These are phyloP conservation scores for Aspergillus pseudonomiae DNA, from an alignment of 2,329 filamentous ascomycete genomes.

Conservation along the genomic window DNA sequence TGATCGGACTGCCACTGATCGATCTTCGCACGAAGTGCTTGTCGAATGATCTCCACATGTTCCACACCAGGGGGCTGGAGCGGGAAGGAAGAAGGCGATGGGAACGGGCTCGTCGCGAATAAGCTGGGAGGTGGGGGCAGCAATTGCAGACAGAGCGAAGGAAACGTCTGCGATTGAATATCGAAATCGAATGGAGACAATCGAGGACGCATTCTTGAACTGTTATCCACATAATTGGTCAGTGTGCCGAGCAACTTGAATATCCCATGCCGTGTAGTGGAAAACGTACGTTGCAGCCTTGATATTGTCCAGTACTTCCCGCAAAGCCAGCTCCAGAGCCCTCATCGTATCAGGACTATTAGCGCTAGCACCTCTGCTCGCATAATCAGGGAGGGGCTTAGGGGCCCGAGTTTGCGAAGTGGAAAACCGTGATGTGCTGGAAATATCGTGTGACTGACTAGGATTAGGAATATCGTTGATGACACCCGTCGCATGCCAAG, in stretches of 20 bases:
- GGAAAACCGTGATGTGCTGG: constrained; percentile 33
- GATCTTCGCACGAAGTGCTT: constrained; percentile 70
- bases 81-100: constrained; percentile 79
- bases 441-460: constrained; percentile 47
- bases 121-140: constrained; percentile 79
- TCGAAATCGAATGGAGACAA: constrained; percentile 73
- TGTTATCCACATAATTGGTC: constrained; percentile 26
- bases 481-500: constrained; percentile 77
- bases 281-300: constrained; percentile 75
- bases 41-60: constrained; percentile 72
- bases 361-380: constrained; percentile 66
- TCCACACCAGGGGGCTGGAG: constrained; percentile 72
- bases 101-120: constrained; percentile 77
- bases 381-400: constrained; percentile 49
- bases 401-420: constrained; percentile 37
- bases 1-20: constrained; percentile 62
- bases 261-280: neutral
- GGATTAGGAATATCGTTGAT: constrained; percentile 71
- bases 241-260: constrained; percentile 12
- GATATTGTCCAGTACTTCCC: constrained; percentile 79
- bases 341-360: constrained; percentile 78
- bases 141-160: constrained; percentile 78
- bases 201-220: constrained; percentile 47
- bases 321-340: constrained; percentile 80
- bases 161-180: constrained; percentile 81